Percentiles rank a stretch among this genome's conserved stretches.
Evolutionary conservation across 2,329 filamentous ascomycete species (phyloP).

Genomic region (Exophiala sideris): DNA sequence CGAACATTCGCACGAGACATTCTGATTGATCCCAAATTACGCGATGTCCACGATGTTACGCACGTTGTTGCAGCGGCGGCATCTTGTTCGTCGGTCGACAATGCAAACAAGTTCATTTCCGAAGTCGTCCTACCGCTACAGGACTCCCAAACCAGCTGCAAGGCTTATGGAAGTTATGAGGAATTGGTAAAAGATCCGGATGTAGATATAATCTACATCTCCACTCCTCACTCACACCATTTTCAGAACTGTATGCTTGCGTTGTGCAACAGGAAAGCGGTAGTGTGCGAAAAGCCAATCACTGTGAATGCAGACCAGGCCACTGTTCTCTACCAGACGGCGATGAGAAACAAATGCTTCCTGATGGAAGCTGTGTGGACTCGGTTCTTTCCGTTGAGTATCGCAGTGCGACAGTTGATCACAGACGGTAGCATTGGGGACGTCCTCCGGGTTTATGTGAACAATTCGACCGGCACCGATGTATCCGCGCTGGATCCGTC

Average conservation of each 20-base stretch:
- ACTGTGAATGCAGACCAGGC: constrained; percentile 78
- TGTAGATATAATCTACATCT: constrained; percentile 82
- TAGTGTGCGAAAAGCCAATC: constrained; percentile 86
- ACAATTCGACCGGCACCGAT: constrained; percentile 36
- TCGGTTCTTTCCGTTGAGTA: no score
- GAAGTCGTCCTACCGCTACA: constrained; percentile 60
- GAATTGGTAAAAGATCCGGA: constrained; percentile 74
- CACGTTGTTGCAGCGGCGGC: constrained; percentile 77
- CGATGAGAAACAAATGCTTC: constrained; percentile 55
- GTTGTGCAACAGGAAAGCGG: constrained; percentile 76
- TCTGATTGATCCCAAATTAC: constrained; percentile 67
- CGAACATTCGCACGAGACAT: constrained; percentile 71
- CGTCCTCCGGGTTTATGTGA: constrained; percentile 55
- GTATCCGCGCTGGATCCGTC: neutral
- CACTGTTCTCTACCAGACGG: constrained; percentile 66
- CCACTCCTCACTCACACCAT: constrained; percentile 87
- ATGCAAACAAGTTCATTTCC: constrained; percentile 69
- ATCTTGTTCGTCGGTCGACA: constrained; percentile 67
- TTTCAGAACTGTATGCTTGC: constrained; percentile 84
- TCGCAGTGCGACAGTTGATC: constrained; percentile 58
- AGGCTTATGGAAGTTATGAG: constrained; percentile 74
- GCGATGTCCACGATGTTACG: constrained; percentile 66
- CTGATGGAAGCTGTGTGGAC: constrained; percentile 70
- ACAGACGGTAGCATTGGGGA: constrained; percentile 51
- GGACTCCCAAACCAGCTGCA: constrained; percentile 46